Base-by-base conservation (phyloP, 345 rosid genomes). In the Euphorbia peplus region DNA sequence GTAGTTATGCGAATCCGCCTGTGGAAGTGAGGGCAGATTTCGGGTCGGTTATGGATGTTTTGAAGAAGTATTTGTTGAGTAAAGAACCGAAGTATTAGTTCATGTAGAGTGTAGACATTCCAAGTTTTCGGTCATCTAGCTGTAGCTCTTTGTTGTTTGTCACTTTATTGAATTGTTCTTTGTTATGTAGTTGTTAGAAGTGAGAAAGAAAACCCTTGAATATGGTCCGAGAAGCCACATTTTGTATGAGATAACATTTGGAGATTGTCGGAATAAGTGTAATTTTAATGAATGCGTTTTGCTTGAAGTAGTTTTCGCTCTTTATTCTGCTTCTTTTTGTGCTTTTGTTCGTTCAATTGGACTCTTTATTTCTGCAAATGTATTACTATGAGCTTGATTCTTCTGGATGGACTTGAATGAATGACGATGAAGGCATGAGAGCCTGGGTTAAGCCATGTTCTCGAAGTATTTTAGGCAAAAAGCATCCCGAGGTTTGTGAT, bases 11-110 rank as follows among this genome's bases (percentile, higher is more conserved):
- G 5, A 76, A 70, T 67, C 72, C 72, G 16, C 79, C 79, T 42
- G 75, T 76, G 58, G 60, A 48, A 41, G 75, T 70, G 1, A 66
- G 35, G 71, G 79, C 79, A 4, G 79, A 76, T 66, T 70, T 70
- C 44, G 75, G 79, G 26, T 76, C 75, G 3, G 79, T 76, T 14
- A 72, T 72, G 75, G 75, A 72, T 72, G 70, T 72, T 48, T 50
- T 72, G 70, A 72, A 72, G 70, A 72, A 58, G 65, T 72, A 58
- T 35, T 35, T 70, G 60, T 26, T 59, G 66, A 72, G 70, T 48
- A 72, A 72, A 48, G 55, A 68, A 47, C 54, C 75, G 0, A 44
- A 24, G 18, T 57, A 64, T 18, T 63, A 70, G 46, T 25, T 19
- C 62, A 26, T n/a, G n/a, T n/a, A n/a, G 21, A 25, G 19, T 69